Evolutionary conservation across 768 basidiomycete species (phyloP), one percentile per base, ranked within the genome.

Genomic region (Coprinopsis marcescibilis): DNA sequence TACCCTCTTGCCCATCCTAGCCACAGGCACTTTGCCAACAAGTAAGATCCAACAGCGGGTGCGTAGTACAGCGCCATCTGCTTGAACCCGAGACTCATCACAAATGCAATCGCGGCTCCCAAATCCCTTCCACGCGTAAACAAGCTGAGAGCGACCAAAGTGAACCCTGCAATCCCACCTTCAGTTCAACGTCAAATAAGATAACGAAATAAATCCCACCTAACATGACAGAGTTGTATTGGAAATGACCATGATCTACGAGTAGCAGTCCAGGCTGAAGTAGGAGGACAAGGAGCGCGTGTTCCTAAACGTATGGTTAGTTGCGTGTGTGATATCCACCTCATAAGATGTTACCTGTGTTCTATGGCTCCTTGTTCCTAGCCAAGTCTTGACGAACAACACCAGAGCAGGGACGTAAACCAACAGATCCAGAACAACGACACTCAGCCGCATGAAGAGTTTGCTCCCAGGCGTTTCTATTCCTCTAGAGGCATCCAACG

Each of bases 61-160:
- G 89, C 85, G 60, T 93, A 98, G 60, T 96, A 95, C 21, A 96
- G 68, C 2, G 89, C 85, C 93, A 97, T 96, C 60, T 97, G 94
- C 64, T 96, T 96, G 73, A 95, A 94, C 2, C 85, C 78, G 15
- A 98, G 74, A 52, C 87, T 86, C n/a, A 83, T 67, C 4, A 90
- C 85, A 55, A 97, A 95, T 48, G 71, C 79, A 13, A 89, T 59
- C 3, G 90, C 87, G 4, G 88, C 95, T 1, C 82, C 52, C 2
- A 86, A 62, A 59, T 97, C 94, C 15, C 74, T 71, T 2, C 78
- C 85, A 2, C 58, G 61, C 1, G 83, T 78, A 35, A 95, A 88
- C 54, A 77, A 78, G 53, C 82, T 78, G 29, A 93, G 61, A 0
- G 89, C 70, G 20, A 85, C 65, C 21, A 91, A 58, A 0, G 85